These are phyloP conservation scores for Vinca minor DNA, from an alignment of 257 asterid genomes.

Conservation along the genomic window DNA sequence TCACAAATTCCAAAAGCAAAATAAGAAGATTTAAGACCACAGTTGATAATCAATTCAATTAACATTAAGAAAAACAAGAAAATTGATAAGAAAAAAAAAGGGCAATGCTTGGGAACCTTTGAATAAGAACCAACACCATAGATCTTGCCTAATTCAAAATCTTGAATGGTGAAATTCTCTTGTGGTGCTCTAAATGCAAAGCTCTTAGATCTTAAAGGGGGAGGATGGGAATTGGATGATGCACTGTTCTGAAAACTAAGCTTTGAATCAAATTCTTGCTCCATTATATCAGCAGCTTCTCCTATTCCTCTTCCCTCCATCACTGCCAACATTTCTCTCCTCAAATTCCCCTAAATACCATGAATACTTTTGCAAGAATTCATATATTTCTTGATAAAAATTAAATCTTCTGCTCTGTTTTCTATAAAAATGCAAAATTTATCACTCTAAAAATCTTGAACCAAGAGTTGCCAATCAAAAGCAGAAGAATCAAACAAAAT, in stretches of 20 bases:
- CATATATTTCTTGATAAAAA: not conserved
- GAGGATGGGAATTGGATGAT: constrained; percentile 20
- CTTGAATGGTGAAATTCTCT: constrained; percentile 83
- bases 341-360: constrained; percentile 12
- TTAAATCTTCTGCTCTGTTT: constrained; percentile 10
- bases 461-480: constrained; percentile 50
- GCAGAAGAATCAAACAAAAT: constrained; percentile 40
- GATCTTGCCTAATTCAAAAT: constrained; percentile 91
- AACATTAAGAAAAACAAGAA: constrained; percentile 8
- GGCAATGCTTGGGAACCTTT: constrained; percentile 39
- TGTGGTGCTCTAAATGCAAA: constrained; percentile 91
- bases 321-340: constrained; percentile 51
- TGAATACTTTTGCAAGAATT: constrained; percentile 10
- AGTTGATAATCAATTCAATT: constrained; percentile 9
- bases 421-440: constrained; percentile 20
- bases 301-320: no score
- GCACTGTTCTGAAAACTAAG: constrained; percentile 49
- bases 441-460: no score
- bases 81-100: no score
- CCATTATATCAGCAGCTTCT: constrained; percentile 51
- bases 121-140: constrained; percentile 99
- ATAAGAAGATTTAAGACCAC: no score
- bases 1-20: no score
- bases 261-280: constrained; percentile 79
- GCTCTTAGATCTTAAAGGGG: constrained; percentile 77